Conservation (phyloP, 2,329 filamentous ascomycete species). For the Akanthomyces muscarius region DNA sequence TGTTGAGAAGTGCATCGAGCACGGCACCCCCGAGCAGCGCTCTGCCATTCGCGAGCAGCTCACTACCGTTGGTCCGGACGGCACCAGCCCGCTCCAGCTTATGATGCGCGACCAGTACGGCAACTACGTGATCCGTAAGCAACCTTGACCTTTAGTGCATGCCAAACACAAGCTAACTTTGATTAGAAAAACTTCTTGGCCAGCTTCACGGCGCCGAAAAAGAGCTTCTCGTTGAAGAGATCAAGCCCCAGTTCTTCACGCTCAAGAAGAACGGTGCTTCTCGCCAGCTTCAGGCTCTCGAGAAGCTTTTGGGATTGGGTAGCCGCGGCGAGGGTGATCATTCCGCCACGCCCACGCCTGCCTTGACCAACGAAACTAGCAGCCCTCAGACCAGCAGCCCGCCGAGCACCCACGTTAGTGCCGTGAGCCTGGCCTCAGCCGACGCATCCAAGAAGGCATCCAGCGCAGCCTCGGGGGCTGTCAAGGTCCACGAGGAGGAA, state of each 20-base stretch:
- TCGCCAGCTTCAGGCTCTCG: constrained; percentile 51
- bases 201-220: constrained; percentile 58
- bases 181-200: constrained; percentile 71
- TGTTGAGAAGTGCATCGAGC: constrained; percentile 84
- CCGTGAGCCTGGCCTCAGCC: constrained; percentile 37
- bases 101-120: constrained; percentile 89
- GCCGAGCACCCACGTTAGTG: constrained; percentile 59
- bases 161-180: constrained; percentile 19
- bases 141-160: constrained; percentile 24
- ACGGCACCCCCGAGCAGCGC: constrained; percentile 65
- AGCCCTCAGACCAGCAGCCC: constrained; percentile 64
- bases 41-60: constrained; percentile 63
- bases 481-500: constrained; percentile 30
- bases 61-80: constrained; percentile 56
- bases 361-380: constrained; percentile 64
- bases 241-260: constrained; percentile 57
- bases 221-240: constrained; percentile 56
- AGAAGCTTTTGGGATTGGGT: constrained; percentile 30
- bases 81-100: constrained; percentile 64
- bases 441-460: constrained; percentile 27
- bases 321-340: constrained; percentile 31
- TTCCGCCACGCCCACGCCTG: constrained; percentile 59
- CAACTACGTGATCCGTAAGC: constrained; percentile 94
- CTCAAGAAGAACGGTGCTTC: constrained; percentile 62
- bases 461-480: constrained; percentile 17